phyloP scores from a whole-genome alignment of 2,329 filamentous ascomycete species.

The Ascochyta viciae-villosae region DNA sequence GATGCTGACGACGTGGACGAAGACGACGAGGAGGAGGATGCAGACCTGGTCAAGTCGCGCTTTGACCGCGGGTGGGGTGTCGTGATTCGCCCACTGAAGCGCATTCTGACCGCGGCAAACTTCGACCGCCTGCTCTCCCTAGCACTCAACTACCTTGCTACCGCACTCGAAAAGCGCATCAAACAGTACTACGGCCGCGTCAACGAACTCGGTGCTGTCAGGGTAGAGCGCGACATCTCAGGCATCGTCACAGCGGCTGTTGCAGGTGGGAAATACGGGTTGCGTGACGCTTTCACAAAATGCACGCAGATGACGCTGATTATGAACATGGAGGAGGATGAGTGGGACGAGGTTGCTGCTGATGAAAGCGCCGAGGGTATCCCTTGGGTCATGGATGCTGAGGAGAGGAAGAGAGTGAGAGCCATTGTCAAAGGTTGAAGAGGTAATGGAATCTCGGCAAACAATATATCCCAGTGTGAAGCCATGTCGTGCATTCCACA shows the following conservation, averaged over 20 bases:
- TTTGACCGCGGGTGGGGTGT: constrained; percentile 88
- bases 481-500: constrained; percentile 6
- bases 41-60: constrained; percentile 74
- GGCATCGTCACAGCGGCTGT: constrained; percentile 72
- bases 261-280: constrained; percentile 73
- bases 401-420: constrained; percentile 77
- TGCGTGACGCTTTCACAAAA: constrained; percentile 78
- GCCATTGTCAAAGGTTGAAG: constrained; percentile 63
- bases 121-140: constrained; percentile 78
- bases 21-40: constrained; percentile 56
- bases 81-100: constrained; percentile 82
- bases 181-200: constrained; percentile 80
- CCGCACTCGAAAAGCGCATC: constrained; percentile 85
- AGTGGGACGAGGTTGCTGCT: constrained; percentile 79
- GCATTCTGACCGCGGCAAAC: constrained; percentile 79
- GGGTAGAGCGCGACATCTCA: constrained; percentile 83
- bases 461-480: constrained; percentile 24
- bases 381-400: constrained; percentile 73
- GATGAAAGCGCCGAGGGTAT: constrained; percentile 64
- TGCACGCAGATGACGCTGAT: constrained; percentile 84
- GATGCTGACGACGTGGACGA: constrained; percentile 51
- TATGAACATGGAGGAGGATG: constrained; percentile 93
- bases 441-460: constrained; percentile 19
- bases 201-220: constrained; percentile 80
- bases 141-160: constrained; percentile 76